Evolutionary conservation across 2,329 filamentous ascomycete species (phyloP), one percentile per base, ranked within the genome.

Genomic region (Dryadomyces quercus-mongolicae): DNA sequence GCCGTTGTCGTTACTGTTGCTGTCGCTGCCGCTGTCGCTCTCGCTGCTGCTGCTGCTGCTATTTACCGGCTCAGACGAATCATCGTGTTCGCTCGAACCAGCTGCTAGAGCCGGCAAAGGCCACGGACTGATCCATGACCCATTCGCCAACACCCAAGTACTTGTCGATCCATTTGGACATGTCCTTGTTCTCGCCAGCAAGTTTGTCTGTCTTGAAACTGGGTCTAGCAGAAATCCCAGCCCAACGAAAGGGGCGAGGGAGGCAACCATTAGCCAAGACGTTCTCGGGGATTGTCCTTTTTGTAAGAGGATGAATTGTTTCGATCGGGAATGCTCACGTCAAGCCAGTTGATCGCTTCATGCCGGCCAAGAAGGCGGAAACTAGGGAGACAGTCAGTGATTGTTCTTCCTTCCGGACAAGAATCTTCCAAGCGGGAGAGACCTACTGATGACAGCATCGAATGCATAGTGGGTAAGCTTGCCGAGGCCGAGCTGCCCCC

Each of bases 121-220:
- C 91, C 36, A 97, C 89, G 34, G 90, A 94, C 74, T 94, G 87
- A 70, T 98, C 93, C 90, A 98, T 95, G 60, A 96, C 87, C 82
- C 90, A 95, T 74, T 98, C 93, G 63, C 93, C 93, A 18, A 96
- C 85, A 59, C 89, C 89, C 46, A 97, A 82, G 69, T 97, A 97
- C 68, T 86, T 92, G 65, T 92, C 86, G 61, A 97, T 82, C 90
- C 91, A 97, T 65, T 84, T 85, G 67, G 86, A 85, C 62, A 93
- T 71, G 59, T 91, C 85, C 68, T 88, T 87, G 69, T 84, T 92
- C 56, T 94, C 88, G 67, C 76, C 75, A 36, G 85, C 80, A 65
- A 95, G 79, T 62, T 84, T 84, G 60, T 96, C 90, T 64, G 86
- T 85, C 74, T 90, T 88, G 72, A 98, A 79, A 77, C 93, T 96